A percentile compares a stretch with the other conserved stretches of the same genome.
Conservation (phyloP, 2,329 filamentous ascomycete species). For the Talaromyces pinophilus region DNA sequence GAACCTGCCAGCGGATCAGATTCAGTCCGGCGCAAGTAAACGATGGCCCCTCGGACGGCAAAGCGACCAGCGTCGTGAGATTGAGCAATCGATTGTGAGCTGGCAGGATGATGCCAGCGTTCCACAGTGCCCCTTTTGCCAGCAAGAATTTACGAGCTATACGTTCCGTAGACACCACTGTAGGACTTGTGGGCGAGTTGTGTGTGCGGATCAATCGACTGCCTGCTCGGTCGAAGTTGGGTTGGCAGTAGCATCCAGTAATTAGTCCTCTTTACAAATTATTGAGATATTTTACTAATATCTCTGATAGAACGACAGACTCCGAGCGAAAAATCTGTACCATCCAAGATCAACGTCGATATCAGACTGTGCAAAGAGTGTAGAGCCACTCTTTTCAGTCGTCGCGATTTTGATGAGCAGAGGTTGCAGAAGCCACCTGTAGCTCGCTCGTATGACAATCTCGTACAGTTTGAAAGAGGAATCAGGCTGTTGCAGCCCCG, state of each 20-base stretch:
- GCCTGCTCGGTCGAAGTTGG: conserved; percentile 82
- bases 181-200: conserved; percentile 86
- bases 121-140: conserved; percentile 83
- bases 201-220: conserved; percentile 85
- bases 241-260: conserved; percentile 70
- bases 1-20: conserved; percentile 69
- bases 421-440: conserved; percentile 69
- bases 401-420: conserved; percentile 75
- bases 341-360: conserved; percentile 68
- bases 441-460: conserved; percentile 77
- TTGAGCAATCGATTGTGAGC: conserved; percentile 89
- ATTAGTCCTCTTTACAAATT: conserved; percentile 32
- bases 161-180: conserved; percentile 93
- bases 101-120: conserved; percentile 93
- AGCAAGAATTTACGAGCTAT: conserved; percentile 93
- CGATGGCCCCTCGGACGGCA: conserved; percentile 61
- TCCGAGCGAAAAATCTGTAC: conserved; percentile 45
- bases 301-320: conserved; percentile 18
- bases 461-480: conserved; percentile 83
- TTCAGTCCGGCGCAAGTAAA: conserved; percentile 51
- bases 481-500: conserved; percentile 78
- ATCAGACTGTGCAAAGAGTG: conserved; percentile 93
- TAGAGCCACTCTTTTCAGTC: conserved; percentile 68
- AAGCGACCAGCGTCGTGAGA: conserved; percentile 72
- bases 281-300: background rate